These are phyloP conservation scores for Myriangium duriaei DNA, from an alignment of 2,329 filamentous ascomycete genomes.

Conservation along the genomic window DNA sequence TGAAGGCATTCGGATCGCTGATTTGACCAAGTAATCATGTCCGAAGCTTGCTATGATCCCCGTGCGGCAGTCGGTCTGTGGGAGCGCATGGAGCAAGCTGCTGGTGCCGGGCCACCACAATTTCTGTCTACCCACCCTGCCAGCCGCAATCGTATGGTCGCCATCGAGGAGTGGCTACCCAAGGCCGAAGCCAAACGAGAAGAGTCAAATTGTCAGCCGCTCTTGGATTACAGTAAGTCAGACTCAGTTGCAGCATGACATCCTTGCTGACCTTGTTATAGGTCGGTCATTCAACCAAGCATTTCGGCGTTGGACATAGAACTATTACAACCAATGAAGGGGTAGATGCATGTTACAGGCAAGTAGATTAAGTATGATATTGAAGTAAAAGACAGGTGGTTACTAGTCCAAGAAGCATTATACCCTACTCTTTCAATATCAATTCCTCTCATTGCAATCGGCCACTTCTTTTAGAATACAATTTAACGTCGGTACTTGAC, in stretches of 20 bases:
- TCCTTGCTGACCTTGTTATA: not conserved
- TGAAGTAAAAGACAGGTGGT: no score
- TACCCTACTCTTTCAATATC: no score
- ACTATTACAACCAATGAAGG: no score
- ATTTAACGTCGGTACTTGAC: no score
- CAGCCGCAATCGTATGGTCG: slow-evolving; percentile 51
- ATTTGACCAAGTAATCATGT: slow-evolving; percentile 53
- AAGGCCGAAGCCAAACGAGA: slow-evolving; percentile 28
- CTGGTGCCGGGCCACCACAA: slow-evolving; percentile 46
- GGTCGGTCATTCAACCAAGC: not conserved
- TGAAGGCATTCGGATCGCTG: not conserved
- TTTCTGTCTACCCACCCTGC: slow-evolving; percentile 68
- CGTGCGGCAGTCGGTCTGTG: slow-evolving; percentile 52
- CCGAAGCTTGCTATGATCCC: slow-evolving; percentile 65
- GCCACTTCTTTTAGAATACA: no score
- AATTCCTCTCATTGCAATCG: no score
- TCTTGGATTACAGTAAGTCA: slow-evolving; percentile 10
- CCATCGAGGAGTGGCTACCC: slow-evolving; percentile 48
- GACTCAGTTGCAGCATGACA: not conserved
- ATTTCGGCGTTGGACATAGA: not conserved
- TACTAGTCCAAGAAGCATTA: no score
- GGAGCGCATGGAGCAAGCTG: slow-evolving; percentile 45
- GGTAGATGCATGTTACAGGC: no score
- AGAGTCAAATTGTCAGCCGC: slow-evolving; percentile 10
- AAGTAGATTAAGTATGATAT: no score